phyloP scores from a whole-genome alignment of 805 yeast genomes.

The Wickerhamiella slavikovae region DNA sequence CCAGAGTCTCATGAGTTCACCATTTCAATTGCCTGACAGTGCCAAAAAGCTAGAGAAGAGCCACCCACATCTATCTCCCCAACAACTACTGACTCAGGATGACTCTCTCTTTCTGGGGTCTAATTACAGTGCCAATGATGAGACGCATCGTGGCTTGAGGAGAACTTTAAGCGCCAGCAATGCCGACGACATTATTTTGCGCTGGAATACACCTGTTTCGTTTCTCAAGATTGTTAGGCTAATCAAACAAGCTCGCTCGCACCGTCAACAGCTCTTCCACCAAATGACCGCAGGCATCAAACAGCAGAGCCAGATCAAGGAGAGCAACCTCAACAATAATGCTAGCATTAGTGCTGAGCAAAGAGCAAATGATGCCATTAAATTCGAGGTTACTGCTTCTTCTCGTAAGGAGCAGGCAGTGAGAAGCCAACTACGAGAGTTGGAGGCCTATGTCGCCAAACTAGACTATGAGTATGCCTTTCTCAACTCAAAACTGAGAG shows the following conservation, averaged over 20 bases:
- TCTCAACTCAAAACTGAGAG: slow-evolving; percentile 38
- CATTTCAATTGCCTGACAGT: too few relatives aligned
- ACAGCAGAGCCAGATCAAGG: slow-evolving; percentile 3
- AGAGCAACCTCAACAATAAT: slow-evolving; percentile 8
- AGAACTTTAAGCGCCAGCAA: slow-evolving; percentile 8
- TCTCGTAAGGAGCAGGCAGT: slow-evolving; percentile 11
- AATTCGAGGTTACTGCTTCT: slow-evolving; percentile 10
- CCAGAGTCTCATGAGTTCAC: too few relatives aligned
- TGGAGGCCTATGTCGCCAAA: slow-evolving; percentile 32
- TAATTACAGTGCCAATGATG: too few relatives aligned
- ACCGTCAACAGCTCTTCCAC: slow-evolving; percentile 4
- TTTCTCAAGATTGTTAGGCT: slow-evolving; percentile 5
- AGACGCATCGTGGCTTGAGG: too few relatives aligned
- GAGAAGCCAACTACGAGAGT: slow-evolving; percentile 24
- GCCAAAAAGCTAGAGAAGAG: too few relatives aligned
- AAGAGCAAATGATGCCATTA: slow-evolving; percentile 10
- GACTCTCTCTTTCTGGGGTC: too few relatives aligned
- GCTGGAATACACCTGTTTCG: slow-evolving; percentile 9
- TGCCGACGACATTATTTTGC: slow-evolving; percentile 7
- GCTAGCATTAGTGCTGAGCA: slow-evolving; percentile 8
- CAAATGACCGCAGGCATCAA: slow-evolving; percentile 5
- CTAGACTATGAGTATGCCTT: slow-evolving; percentile 46
- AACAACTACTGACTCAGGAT: too few relatives aligned
- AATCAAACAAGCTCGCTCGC: slow-evolving; percentile 7
- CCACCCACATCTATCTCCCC: too few relatives aligned